Conservation (phyloP, 768 basidiomycete genomes). For the Multifurca ochricompacta region DNA sequence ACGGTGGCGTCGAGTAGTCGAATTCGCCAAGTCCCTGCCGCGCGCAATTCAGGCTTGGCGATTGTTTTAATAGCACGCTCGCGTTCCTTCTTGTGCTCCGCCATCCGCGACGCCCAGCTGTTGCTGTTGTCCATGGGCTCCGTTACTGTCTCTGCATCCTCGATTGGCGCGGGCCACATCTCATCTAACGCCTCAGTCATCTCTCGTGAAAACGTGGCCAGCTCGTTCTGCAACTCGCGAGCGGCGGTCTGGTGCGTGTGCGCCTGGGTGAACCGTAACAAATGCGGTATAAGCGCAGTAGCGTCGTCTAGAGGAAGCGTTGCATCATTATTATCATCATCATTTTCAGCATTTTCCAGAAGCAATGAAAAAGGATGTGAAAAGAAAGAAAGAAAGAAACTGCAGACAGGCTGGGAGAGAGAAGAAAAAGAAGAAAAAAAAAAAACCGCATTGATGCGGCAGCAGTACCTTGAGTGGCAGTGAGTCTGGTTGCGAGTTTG, state of each 20-base stretch:
- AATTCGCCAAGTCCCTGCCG: slow-evolving; percentile 9
- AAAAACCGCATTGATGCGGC: too few species aligned
- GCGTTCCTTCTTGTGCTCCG: slow-evolving; percentile 15
- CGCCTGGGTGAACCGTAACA: slow-evolving; percentile 58
- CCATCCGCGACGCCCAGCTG: slow-evolving; percentile 21
- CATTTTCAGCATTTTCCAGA: too few species aligned
- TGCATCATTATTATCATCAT: too few species aligned
- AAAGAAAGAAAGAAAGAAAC: not conserved
- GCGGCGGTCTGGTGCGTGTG: slow-evolving; percentile 74
- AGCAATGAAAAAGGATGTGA: too few species aligned
- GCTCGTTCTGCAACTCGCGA: slow-evolving; percentile 49
- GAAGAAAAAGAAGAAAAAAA: not conserved
- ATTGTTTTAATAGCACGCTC: slow-evolving; percentile 16
- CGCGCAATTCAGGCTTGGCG: slow-evolving; percentile 15
- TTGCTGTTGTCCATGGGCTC: slow-evolving; percentile 12
- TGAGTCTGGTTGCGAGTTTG: slow-evolving; percentile 63
- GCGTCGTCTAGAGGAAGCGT: slow-evolving; percentile 49
- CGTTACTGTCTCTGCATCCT: slow-evolving; percentile 28
- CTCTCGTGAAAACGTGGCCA: slow-evolving; percentile 50
- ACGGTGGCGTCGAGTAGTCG: slow-evolving; percentile 2
- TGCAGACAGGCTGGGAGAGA: not conserved
- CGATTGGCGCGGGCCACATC: slow-evolving; percentile 49
- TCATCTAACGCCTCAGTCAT: slow-evolving; percentile 50
- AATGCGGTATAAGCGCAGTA: slow-evolving; percentile 61
- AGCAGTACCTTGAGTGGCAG: slow-evolving; percentile 52